Evolutionary conservation across 306 rosid genomes (phyloP).

Genomic region (Arachis hypogaea): DNA sequence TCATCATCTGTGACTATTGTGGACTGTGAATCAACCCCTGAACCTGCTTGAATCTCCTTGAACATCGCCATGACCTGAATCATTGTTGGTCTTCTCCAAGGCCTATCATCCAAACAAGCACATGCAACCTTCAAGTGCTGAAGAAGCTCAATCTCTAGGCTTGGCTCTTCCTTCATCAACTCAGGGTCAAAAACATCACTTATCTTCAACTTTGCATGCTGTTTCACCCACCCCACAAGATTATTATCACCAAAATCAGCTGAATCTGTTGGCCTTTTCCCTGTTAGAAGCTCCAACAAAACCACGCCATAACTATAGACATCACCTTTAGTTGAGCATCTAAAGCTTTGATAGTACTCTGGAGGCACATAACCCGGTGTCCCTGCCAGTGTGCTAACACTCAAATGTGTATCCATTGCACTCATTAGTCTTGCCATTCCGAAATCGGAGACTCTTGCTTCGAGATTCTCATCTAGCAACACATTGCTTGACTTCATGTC

Average conservation of each 20-base stretch:
- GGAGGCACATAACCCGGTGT: slow-evolving; percentile 99
- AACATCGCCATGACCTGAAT: slow-evolving; percentile 90
- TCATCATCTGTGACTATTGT: slow-evolving; percentile 69
- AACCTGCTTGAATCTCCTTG: slow-evolving; percentile 92
- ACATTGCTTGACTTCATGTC: slow-evolving; percentile 99
- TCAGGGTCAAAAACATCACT: slow-evolving; percentile 82
- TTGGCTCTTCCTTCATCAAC: slow-evolving; percentile 85
- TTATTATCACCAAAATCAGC: slow-evolving; percentile 94
- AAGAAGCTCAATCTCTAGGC: slow-evolving; percentile 77
- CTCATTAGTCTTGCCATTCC: slow-evolving; percentile 99
- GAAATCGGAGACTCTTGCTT: slow-evolving; percentile 96
- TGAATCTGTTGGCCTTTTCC: slow-evolving; percentile 87
- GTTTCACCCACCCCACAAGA: slow-evolving; percentile 99
- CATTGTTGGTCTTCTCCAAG: slow-evolving; percentile 83
- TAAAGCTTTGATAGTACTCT: slow-evolving; percentile 93
- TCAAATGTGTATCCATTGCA: slow-evolving; percentile 95
- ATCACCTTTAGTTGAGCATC: slow-evolving; percentile 90
- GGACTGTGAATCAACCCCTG: slow-evolving; percentile 84
- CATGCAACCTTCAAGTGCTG: slow-evolving; percentile 85
- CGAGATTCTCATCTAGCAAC: slow-evolving; percentile 79
- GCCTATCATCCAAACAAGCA: slow-evolving; percentile 89
- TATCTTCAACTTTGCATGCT: slow-evolving; percentile 77
- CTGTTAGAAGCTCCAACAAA: slow-evolving; percentile 85
- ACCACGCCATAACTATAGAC: slow-evolving; percentile 96
- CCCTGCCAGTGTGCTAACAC: slow-evolving; percentile 95